Conservation (phyloP, 768 basidiomycete genomes). For the Cubamyces lactineus region DNA sequence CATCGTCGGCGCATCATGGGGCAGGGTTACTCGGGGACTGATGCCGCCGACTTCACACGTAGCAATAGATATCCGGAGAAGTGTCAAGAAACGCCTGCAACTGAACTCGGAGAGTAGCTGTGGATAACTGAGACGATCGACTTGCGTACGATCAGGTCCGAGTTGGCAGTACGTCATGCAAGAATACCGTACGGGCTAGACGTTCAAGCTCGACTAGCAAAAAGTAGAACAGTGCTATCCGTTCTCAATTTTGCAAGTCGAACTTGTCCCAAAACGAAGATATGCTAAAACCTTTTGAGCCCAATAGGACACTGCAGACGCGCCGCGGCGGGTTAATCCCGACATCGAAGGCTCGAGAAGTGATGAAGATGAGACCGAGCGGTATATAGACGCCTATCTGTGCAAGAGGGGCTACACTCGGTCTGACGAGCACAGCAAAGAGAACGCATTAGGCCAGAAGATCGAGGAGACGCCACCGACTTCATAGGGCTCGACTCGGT, state of each 20-base stretch:
- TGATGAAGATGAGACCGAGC: neutral
- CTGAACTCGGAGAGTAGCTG: too few relatives aligned
- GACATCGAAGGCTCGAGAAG: conserved; percentile 7
- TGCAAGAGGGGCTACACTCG: neutral
- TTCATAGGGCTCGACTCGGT: neutral
- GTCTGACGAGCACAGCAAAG: neutral
- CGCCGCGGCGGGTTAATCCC: neutral
- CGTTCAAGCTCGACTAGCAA: too few relatives aligned
- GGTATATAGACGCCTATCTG: neutral
- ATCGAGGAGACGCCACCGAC: conserved; percentile 9
- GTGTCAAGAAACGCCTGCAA: too few relatives aligned
- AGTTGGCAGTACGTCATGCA: too few relatives aligned
- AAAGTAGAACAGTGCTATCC: too few relatives aligned
- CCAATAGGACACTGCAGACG: neutral
- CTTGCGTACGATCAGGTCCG: too few relatives aligned
- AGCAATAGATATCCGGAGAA: neutral
- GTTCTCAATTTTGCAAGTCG: too few relatives aligned
- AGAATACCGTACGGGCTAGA: too few relatives aligned
- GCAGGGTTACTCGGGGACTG: neutral
- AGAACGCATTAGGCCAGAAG: neutral
- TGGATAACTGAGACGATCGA: too few relatives aligned
- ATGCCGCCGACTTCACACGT: conserved; percentile 9
- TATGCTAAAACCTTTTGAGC: neutral
- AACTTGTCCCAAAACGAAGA: too few relatives aligned
- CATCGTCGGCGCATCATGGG: neutral